These are phyloP conservation scores for Xylaria sp. DNA, from an alignment of 2,329 filamentous ascomycete species.

Conservation along the genomic window DNA sequence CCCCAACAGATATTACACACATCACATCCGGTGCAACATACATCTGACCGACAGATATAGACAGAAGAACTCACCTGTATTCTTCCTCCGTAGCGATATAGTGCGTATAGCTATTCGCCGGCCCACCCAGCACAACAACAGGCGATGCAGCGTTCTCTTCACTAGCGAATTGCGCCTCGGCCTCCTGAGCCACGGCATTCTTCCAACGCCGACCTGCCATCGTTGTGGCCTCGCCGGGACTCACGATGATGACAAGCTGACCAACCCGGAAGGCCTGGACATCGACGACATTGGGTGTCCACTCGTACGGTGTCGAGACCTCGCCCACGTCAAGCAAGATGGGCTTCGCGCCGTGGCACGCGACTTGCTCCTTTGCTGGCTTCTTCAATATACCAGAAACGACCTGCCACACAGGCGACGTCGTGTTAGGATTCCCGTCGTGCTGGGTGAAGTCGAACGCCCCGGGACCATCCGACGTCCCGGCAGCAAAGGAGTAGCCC, in stretches of 20 bases:
- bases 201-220: slow-evolving; percentile 94
- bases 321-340: slow-evolving; percentile 90
- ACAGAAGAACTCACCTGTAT: slow-evolving; percentile 60
- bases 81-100: slow-evolving; percentile 84
- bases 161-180: slow-evolving; percentile 57
- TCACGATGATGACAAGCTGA: slow-evolving; percentile 83
- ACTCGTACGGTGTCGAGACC: slow-evolving; percentile 79
- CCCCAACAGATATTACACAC: not conserved
- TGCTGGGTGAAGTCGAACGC: slow-evolving; percentile 95
- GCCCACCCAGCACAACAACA: slow-evolving; percentile 85
- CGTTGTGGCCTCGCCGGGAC: slow-evolving; percentile 87
- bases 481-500: slow-evolving; percentile 92
- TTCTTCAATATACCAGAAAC: slow-evolving; percentile 78
- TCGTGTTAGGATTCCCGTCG: slow-evolving; percentile 73
- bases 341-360: slow-evolving; percentile 83
- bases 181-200: slow-evolving; percentile 69
- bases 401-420: slow-evolving; percentile 78
- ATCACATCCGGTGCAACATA: not conserved
- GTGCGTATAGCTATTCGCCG: slow-evolving; percentile 90
- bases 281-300: slow-evolving; percentile 92
- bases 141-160: slow-evolving; percentile 59
- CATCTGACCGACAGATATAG: not conserved
- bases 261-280: slow-evolving; percentile 87
- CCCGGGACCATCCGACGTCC: slow-evolving; percentile 90
- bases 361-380: slow-evolving; percentile 74